Conservation (phyloP, 1,139 yeast species). For the Scheffersomyces lignicola region DNA sequence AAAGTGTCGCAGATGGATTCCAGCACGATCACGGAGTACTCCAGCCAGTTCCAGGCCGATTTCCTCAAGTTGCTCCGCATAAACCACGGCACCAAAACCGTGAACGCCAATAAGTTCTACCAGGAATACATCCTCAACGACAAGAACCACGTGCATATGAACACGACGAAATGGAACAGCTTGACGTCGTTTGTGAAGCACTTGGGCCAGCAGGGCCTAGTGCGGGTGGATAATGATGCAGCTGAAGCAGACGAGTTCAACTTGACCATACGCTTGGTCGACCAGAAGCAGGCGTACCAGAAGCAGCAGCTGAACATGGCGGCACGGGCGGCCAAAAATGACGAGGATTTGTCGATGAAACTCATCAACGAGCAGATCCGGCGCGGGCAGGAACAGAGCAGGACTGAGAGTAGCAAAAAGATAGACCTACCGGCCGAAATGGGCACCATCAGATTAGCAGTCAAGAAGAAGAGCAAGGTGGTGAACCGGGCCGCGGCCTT, state of each 20-base stretch:
- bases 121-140: slow-evolving; percentile 80
- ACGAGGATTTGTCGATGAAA: slow-evolving; percentile 33
- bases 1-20: slow-evolving; percentile 45
- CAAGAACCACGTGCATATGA: slow-evolving; percentile 84
- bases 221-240: slow-evolving; percentile 47
- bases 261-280: slow-evolving; percentile 33
- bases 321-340: slow-evolving; percentile 38
- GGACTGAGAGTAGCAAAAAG: slow-evolving; percentile 2
- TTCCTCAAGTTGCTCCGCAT: slow-evolving; percentile 64
- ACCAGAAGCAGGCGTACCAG: slow-evolving; percentile 17
- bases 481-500: too few relatives aligned
- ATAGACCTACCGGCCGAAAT: neutral
- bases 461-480: slow-evolving; percentile 5
- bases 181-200: slow-evolving; percentile 69
- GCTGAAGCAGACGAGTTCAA: slow-evolving; percentile 38
- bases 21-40: slow-evolving; percentile 57
- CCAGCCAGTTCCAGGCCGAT: slow-evolving; percentile 58
- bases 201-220: slow-evolving; percentile 60
- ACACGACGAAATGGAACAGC: slow-evolving; percentile 79
- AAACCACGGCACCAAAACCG: slow-evolving; percentile 78
- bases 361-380: slow-evolving; percentile 55
- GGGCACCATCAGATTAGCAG: slow-evolving; percentile 8
- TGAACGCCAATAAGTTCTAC: slow-evolving; percentile 83
- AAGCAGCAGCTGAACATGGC: slow-evolving; percentile 18
- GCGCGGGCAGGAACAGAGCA: slow-evolving; percentile 28